phyloP scores from a whole-genome alignment of 2,329 filamentous ascomycete species.

The Pseudogymnoascus sp. region DNA sequence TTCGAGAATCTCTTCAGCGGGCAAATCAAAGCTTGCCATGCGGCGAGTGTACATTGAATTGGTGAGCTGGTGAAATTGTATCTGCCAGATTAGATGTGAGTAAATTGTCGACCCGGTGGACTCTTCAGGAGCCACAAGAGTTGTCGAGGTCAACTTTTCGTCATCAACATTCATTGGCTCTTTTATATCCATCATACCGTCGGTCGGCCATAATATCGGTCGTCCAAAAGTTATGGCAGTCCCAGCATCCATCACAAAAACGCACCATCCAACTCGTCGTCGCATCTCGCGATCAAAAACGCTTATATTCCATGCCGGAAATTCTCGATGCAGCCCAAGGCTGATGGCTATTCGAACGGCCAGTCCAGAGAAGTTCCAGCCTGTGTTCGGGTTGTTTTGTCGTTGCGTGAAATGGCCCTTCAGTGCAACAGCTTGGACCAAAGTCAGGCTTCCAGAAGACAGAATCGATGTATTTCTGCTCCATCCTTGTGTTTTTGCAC shows the following conservation, averaged over 20 bases:
- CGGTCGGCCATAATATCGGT: slow-evolving; percentile 25
- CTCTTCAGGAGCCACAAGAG: not conserved
- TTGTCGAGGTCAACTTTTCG: slow-evolving; percentile 6
- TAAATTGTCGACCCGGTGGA: slow-evolving; percentile 15
- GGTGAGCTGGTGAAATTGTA: slow-evolving; percentile 6
- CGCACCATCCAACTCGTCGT: slow-evolving; percentile 34
- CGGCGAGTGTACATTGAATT: slow-evolving; percentile 22
- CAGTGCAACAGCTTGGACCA: slow-evolving; percentile 29
- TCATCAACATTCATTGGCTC: slow-evolving; percentile 32
- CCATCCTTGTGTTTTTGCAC: slow-evolving; percentile 26
- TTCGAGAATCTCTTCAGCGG: slow-evolving; percentile 27
- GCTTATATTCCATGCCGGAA: slow-evolving; percentile 29
- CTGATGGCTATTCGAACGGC: slow-evolving; percentile 42
- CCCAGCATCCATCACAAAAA: slow-evolving; percentile 39
- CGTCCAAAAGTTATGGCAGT: slow-evolving; percentile 39
- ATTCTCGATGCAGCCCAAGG: slow-evolving; percentile 39
- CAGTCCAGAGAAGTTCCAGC: slow-evolving; percentile 41
- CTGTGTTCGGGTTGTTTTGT: slow-evolving; percentile 41
- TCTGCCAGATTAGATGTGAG: not conserved
- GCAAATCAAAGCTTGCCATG: slow-evolving; percentile 1
- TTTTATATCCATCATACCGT: slow-evolving; percentile 28
- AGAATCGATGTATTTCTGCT: slow-evolving; percentile 28
- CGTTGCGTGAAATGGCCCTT: slow-evolving; percentile 40
- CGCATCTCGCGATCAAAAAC: slow-evolving; percentile 32
- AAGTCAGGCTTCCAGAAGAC: slow-evolving; percentile 29